phyloP scores from a whole-genome alignment of 306 rosid species.

The Purshia tridentata region DNA sequence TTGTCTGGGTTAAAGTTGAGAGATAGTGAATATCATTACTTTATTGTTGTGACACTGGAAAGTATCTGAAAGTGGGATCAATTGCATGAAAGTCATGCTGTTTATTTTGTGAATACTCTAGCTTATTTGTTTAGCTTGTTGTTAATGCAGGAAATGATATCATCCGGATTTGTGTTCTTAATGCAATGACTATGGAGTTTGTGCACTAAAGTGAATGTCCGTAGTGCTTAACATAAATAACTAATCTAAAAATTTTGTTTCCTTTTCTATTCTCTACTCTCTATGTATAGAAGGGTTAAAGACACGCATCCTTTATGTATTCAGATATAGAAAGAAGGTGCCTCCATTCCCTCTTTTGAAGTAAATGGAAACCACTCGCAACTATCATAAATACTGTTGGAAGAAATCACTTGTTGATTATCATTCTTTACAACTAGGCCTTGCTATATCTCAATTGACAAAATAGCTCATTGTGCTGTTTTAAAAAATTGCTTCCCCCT shows the following conservation, averaged over 20 bases:
- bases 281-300: neutral
- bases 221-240: neutral
- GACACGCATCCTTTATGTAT: neutral
- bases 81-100: neutral
- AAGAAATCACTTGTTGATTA: neutral
- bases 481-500: neutral
- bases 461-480: neutral
- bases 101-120: too few species aligned
- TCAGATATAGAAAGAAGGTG: neutral
- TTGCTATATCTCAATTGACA: neutral
- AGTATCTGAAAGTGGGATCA: neutral
- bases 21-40: neutral
- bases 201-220: neutral
- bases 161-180: too few species aligned
- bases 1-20: neutral
- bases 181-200: too few species aligned
- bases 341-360: neutral
- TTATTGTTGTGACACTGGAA: neutral
- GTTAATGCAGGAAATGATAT: too few species aligned
- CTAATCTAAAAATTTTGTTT: neutral
- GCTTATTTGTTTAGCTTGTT: too few species aligned
- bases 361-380: neutral
- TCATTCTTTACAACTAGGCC: neutral
- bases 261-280: neutral
- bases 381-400: neutral